Conservation (phyloP, 371 early-diverging fungal genomes). For the Mortierella sp. region DNA sequence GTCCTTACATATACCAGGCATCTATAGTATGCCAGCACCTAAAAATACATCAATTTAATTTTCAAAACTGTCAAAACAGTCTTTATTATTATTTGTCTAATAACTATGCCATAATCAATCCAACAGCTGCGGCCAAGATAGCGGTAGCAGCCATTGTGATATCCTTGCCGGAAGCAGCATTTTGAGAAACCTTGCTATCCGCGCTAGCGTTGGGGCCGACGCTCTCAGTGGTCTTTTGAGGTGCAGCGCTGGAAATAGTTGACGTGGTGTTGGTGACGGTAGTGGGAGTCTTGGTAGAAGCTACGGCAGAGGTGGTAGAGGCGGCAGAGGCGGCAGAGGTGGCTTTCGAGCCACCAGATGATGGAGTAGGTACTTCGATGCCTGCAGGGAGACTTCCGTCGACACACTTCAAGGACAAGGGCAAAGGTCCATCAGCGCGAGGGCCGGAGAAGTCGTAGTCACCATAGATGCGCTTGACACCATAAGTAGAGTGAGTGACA, state of each 20-base stretch:
- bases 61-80: background rate
- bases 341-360: background rate
- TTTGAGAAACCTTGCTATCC: constrained; percentile 9
- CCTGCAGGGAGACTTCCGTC: constrained; percentile 37
- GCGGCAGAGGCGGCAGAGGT: background rate
- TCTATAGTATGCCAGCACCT: background rate
- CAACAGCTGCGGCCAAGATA: constrained; percentile 24
- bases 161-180: constrained; percentile 23
- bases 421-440: constrained; percentile 43
- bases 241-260: background rate
- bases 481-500: constrained; percentile 43
- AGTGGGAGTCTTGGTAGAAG: constrained; percentile 7
- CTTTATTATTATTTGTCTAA: background rate
- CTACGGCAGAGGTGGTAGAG: constrained; percentile 2
- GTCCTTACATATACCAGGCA: constrained; percentile 27
- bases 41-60: background rate
- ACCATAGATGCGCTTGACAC: constrained; percentile 48
- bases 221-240: constrained; percentile 7
- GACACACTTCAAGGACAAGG: constrained; percentile 35
- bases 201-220: background rate
- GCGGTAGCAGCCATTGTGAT: constrained; percentile 33
- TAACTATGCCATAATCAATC: constrained; percentile 25
- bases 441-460: constrained; percentile 41
- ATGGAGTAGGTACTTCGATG: constrained; percentile 12
- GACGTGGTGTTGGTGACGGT: constrained; percentile 4